phyloP scores from a whole-genome alignment of 2,329 filamentous ascomycete species.

The Sclerotinia subarctica region DNA sequence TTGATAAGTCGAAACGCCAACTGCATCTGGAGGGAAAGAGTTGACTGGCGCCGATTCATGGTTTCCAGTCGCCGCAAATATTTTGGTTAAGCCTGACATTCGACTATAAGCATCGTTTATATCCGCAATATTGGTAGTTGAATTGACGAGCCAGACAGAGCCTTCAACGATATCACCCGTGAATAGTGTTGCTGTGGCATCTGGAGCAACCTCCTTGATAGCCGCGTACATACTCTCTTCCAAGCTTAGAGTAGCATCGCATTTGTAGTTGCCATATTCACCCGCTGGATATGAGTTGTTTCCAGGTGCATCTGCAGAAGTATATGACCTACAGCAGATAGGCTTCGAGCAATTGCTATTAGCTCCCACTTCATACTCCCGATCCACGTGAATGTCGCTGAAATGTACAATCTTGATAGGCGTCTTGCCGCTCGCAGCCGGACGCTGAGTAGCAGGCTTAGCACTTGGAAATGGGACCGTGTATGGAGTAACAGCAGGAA shows the following conservation, averaged over 20 bases:
- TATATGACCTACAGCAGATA: conserved; percentile 44
- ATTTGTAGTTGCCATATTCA: conserved; percentile 41
- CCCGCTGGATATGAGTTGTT: conserved; percentile 41
- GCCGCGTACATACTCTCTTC: conserved; percentile 43
- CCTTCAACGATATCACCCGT: conserved; percentile 44
- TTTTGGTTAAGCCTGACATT: conserved; percentile 37
- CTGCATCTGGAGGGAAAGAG: conserved; percentile 38
- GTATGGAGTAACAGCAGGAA: conserved; percentile 39
- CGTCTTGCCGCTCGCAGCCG: conserved; percentile 39
- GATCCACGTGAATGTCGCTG: conserved; percentile 45
- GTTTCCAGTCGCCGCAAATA: conserved; percentile 43
- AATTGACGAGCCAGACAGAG: conserved; percentile 39
- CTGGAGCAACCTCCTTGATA: conserved; percentile 37
- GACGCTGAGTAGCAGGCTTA: conserved; percentile 39
- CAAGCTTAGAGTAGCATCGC: conserved; percentile 42
- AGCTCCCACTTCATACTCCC: conserved; percentile 41
- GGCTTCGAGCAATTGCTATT: conserved; percentile 44
- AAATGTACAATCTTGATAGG: conserved; percentile 44
- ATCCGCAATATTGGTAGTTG: conserved; percentile 38
- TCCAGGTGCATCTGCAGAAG: conserved; percentile 40
- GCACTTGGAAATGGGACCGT: conserved; percentile 39
- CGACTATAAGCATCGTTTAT: conserved; percentile 41
- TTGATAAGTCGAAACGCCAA: conserved; percentile 33
- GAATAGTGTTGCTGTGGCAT: conserved; percentile 40
- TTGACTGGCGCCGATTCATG: conserved; percentile 42